These are phyloP conservation scores for Alternaria dauci DNA, from an alignment of 2,329 filamentous ascomycete species.

Conservation along the genomic window DNA sequence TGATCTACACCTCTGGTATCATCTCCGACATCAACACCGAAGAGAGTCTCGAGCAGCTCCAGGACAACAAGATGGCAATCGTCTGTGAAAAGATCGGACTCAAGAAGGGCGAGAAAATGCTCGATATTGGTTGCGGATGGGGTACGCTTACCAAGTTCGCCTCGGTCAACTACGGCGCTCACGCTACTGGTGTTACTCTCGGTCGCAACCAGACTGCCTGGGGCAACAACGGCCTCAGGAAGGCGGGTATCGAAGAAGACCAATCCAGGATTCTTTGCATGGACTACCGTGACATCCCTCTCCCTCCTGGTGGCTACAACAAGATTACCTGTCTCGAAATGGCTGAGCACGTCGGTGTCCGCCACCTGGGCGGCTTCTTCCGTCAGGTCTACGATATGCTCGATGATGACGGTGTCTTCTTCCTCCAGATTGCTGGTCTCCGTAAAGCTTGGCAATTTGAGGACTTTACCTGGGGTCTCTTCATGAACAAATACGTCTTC, in stretches of 20 bases:
- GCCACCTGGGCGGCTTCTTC: conserved; percentile 82
- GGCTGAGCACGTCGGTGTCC: conserved; percentile 97
- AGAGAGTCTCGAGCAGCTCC: conserved; percentile 91
- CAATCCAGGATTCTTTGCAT: conserved; percentile 94
- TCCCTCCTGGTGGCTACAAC: conserved; percentile 80
- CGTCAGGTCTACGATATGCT: conserved; percentile 93
- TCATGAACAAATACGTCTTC: conserved; percentile 99
- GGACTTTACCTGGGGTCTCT: conserved; percentile 96
- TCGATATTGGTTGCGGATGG: conserved; percentile 98
- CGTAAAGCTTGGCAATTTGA: conserved; percentile 97
- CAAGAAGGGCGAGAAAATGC: conserved; percentile 79
- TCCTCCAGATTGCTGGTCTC: conserved; percentile 93
- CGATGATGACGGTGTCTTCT: conserved; percentile 94
- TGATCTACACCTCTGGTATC: conserved; percentile 97
- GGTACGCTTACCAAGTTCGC: conserved; percentile 94
- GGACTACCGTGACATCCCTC: conserved; percentile 95
- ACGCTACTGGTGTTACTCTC: conserved; percentile 88
- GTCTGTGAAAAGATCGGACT: conserved; percentile 96
- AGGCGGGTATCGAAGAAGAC: conserved; percentile 80
- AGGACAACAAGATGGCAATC: conserved; percentile 95
- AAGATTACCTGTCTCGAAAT: conserved; percentile 98
- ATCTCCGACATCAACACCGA: conserved; percentile 88
- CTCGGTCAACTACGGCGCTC: conserved; percentile 87
- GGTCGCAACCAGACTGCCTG: conserved; percentile 96
- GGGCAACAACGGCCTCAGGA: conserved; percentile 90